Evolutionary conservation across 352 stramenopile genomes (phyloP).

Genomic region (Phytophthora vignae): DNA sequence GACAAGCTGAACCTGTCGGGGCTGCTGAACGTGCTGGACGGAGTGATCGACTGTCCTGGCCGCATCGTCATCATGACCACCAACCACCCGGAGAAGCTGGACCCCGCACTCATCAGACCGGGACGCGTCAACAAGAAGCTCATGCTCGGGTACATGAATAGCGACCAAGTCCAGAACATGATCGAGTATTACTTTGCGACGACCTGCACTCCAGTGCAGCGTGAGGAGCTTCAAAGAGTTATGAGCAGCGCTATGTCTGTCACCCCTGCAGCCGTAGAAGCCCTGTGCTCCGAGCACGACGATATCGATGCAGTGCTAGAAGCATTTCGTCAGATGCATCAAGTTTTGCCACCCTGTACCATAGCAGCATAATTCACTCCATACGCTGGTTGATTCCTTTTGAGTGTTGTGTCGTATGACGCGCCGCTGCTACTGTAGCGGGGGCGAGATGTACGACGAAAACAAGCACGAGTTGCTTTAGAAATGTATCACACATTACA

Average conservation of each 20-base stretch:
- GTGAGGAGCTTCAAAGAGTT: conserved; percentile 13
- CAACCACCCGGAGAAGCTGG: conserved; percentile 88
- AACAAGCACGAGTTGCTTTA: conserved; percentile 9
- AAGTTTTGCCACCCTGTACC: not conserved
- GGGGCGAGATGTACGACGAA: not conserved
- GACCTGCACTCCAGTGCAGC: conserved; percentile 31
- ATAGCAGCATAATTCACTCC: not conserved
- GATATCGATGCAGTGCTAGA: conserved; percentile 28
- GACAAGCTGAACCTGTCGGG: conserved; percentile 86
- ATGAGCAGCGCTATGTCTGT: conserved; percentile 7
- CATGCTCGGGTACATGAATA: conserved; percentile 70
- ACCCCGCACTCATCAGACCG: conserved; percentile 89
- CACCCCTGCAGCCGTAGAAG: conserved; percentile 57
- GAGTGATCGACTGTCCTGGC: conserved; percentile 79
- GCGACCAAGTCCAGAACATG: conserved; percentile 55
- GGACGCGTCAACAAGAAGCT: conserved; percentile 92
- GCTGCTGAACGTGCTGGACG: conserved; percentile 92
- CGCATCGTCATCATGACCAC: conserved; percentile 90
- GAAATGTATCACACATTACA: conserved; percentile 39
- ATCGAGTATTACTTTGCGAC: conserved; percentile 72
- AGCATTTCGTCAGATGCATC: not conserved
- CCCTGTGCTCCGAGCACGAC: conserved; percentile 56
- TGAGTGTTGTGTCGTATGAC: no score
- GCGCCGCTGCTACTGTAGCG: no score
- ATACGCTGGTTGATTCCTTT: no score